Evolutionary conservation across 805 yeast genomes (phyloP), one percentile per base, ranked within the genome.

Genomic region (Wickerhamiella hasegawae): DNA sequence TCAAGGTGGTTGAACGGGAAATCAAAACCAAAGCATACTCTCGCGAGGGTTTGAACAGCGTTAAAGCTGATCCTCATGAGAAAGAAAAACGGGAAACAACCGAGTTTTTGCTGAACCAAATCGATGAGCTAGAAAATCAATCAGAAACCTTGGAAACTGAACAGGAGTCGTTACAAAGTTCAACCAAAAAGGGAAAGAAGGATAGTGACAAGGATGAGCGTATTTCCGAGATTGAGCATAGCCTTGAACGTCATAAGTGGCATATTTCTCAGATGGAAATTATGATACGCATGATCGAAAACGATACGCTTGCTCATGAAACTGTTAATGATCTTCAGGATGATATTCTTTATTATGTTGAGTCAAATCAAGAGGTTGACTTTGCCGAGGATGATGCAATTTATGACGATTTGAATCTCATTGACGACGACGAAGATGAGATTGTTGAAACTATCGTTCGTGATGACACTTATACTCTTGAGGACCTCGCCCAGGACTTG

Each of bases 21-120:
- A 77, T 82, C 71, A 87, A 87, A 60, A 83, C 92, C 26, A 87
- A 87, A 57, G 95, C 94, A 35, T 87, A 81, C 54, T 75, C 90
- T 22, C 83, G 82, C 51, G 97, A 90, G 57, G 96, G 96, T 1
- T 65, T 87, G 43, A 71, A 73, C 52, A 73, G 76, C 41, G 67
- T 66, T 39, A 62, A 70, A 40, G 63, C 74, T 30, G 90, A 81
- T 52, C 90, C 93, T 9, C 76, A 73, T 42, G 87, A 81, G 52
- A 70, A 73, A 51, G 84, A 80, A 56, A 80, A 78, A 51, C 69
- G 66, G 35, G 92, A 81, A 33, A 73, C 81, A 21, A 63, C 69
- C 20, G 68, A 70, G 17, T 87, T 84, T 51, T 57, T 85, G 25
- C 71, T 73, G 41, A 70, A 68, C 15, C 69, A 73, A 58, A 63